Percentiles rank a stretch among this genome's conserved stretches.
These are phyloP conservation scores for Pseudevernia furfuracea DNA, from an alignment of 495 filamentous ascomycete genomes.

Conservation along the genomic window DNA sequence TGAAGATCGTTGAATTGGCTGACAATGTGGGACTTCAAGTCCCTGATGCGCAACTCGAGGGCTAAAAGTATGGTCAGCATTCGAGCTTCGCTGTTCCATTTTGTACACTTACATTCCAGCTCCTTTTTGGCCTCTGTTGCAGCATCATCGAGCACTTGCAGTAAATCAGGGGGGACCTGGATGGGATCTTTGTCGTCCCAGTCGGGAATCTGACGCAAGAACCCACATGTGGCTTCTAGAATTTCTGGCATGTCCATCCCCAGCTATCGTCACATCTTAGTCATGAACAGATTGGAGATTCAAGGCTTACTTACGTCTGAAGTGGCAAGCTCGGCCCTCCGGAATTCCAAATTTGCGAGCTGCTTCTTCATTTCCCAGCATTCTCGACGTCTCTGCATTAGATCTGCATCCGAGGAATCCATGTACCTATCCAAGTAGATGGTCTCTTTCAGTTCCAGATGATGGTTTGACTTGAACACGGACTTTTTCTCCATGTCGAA, in stretches of 20 bases:
- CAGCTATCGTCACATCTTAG: constrained; percentile 28
- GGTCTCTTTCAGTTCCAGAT: constrained; percentile 62
- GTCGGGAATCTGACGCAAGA: constrained; percentile 26
- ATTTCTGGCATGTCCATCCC: constrained; percentile 26
- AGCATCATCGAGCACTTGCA: constrained; percentile 32
- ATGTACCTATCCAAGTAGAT: constrained; percentile 89
- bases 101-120: constrained; percentile 32
- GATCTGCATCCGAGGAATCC: constrained; percentile 51
- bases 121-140: constrained; percentile 33
- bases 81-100: neutral
- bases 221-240: constrained; percentile 26
- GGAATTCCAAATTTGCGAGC: constrained; percentile 47
- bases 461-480: constrained; percentile 69
- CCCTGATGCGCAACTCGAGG: constrained; percentile 45
- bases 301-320: constrained; percentile 35
- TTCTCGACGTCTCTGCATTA: constrained; percentile 55
- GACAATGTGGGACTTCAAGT: constrained; percentile 46
- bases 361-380: constrained; percentile 68
- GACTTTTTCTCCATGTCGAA: constrained; percentile 53
- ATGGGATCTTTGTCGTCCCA: constrained; percentile 30
- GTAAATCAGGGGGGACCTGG: constrained; percentile 30
- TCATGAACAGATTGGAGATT: neutral
- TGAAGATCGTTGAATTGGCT: constrained; percentile 53
- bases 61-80: constrained; percentile 17
- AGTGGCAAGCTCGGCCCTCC: constrained; percentile 40